Conservation (phyloP, 257 asterid genomes). For the Solanum sitiens region DNA sequence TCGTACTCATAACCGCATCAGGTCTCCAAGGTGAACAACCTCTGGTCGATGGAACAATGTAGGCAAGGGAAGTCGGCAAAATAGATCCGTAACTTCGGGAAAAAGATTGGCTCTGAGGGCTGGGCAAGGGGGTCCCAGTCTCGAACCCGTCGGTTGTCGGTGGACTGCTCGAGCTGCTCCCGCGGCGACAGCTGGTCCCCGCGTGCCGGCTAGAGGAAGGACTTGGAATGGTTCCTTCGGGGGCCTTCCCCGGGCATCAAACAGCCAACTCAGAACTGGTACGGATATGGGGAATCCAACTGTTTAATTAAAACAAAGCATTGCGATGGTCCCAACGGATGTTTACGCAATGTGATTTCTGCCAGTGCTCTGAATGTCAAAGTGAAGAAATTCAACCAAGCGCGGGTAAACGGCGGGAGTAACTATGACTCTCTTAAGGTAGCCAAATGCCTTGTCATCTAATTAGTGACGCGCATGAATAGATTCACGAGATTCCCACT, state of each 20-base stretch:
- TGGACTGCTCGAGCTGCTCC: no score
- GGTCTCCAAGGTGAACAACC: background rate
- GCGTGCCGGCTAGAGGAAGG: background rate
- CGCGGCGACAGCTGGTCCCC: no score
- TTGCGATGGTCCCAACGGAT: constrained; percentile 52
- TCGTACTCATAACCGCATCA: background rate
- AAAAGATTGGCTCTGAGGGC: no score
- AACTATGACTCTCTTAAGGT: no score
- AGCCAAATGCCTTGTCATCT: no score
- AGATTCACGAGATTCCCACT: no score
- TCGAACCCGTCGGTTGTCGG: no score
- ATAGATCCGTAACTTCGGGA: background rate
- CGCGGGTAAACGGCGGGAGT: no score
- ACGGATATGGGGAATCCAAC: constrained; percentile 40
- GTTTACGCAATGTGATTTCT: constrained; percentile 57
- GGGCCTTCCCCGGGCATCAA: background rate
- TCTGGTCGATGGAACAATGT: background rate
- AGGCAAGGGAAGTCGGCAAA: background rate
- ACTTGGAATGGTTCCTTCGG: background rate
- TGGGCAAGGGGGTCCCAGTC: no score
- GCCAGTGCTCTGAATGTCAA: background rate
- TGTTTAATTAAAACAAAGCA: constrained; percentile 52
- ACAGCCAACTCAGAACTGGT: background rate
- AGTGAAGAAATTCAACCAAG: no score
- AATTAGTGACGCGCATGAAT: no score